Evolutionary conservation across 2,329 filamentous ascomycete genomes (phyloP).

Genomic region (Phaeomoniella chlamydospora): DNA sequence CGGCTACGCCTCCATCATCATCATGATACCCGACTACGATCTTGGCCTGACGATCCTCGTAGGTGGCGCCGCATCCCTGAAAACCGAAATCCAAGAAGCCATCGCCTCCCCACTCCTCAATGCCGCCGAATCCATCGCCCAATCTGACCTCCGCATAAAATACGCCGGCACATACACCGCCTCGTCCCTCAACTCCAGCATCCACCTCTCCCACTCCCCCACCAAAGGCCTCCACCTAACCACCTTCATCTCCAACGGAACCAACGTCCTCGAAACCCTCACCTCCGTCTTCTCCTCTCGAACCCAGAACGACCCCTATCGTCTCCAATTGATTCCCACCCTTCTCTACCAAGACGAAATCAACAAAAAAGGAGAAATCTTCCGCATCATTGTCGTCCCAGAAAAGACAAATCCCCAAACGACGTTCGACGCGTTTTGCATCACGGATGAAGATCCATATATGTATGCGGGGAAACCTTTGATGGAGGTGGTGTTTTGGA

Average conservation of each 20-base stretch:
- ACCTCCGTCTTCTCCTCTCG: neutral
- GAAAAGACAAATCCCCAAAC: constrained; percentile 5
- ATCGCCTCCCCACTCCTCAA: constrained; percentile 8
- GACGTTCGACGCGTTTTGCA: constrained; percentile 19
- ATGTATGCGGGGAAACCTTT: constrained; percentile 18
- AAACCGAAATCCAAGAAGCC: constrained; percentile 5
- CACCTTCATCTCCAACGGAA: constrained; percentile 9
- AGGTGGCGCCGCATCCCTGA: constrained; percentile 7
- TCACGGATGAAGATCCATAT: constrained; percentile 15
- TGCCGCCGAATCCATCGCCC: constrained; percentile 9
- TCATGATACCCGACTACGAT: constrained; percentile 27
- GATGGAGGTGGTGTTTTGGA: constrained; percentile 22
- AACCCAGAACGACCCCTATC: constrained; percentile 1
- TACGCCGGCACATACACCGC: constrained; percentile 5
- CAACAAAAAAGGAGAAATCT: constrained; percentile 16
- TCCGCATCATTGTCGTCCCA: constrained; percentile 14
- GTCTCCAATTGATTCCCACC: constrained; percentile 8
- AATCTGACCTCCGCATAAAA: constrained; percentile 3
- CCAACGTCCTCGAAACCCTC: constrained; percentile 5
- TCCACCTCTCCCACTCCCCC: constrained; percentile 8
- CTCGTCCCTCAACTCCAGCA: constrained; percentile 8
- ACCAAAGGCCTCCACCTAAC: constrained; percentile 8
- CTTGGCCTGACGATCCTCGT: constrained; percentile 33
- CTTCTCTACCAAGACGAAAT: constrained; percentile 6
- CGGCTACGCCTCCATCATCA: constrained; percentile 24